These are phyloP conservation scores for Cryphonectria nitschkei DNA, from an alignment of 2,329 filamentous ascomycete species.

Conservation along the genomic window DNA sequence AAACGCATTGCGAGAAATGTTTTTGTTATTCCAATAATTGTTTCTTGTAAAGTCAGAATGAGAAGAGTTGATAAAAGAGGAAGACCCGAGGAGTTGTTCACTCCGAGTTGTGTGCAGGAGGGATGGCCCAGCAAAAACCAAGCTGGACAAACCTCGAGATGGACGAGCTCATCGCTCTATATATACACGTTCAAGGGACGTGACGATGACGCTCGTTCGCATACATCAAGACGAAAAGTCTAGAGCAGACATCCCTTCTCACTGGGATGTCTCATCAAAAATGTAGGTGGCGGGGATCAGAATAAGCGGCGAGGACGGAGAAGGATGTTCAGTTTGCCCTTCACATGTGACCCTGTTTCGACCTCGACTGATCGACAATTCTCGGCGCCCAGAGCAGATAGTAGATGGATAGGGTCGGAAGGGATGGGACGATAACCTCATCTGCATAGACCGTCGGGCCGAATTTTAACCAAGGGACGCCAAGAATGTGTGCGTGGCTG, in stretches of 20 bases:
- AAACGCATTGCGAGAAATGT: background rate
- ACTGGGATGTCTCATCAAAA: background rate
- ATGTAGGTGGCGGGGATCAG: background rate
- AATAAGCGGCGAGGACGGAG: background rate
- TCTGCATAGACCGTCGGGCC: background rate
- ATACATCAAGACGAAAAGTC: background rate
- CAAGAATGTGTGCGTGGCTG: conserved; percentile 1
- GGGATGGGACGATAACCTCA: background rate
- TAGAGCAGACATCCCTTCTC: conserved; percentile 3
- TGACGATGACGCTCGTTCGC: background rate
- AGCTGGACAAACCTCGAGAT: background rate
- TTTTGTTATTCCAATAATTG: background rate
- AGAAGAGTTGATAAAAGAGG: background rate
- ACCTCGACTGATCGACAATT: background rate
- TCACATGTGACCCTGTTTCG: background rate
- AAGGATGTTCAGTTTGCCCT: background rate
- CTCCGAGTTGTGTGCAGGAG: background rate
- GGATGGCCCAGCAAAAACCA: background rate
- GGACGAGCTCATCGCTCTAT: background rate
- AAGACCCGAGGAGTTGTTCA: background rate
- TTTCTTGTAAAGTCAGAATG: background rate
- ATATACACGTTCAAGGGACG: background rate
- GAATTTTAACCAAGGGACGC: background rate
- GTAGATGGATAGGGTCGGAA: background rate
- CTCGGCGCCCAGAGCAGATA: background rate